Base-by-base conservation (phyloP, 2,329 filamentous ascomycete genomes). In the Paecilomyces sp. region DNA sequence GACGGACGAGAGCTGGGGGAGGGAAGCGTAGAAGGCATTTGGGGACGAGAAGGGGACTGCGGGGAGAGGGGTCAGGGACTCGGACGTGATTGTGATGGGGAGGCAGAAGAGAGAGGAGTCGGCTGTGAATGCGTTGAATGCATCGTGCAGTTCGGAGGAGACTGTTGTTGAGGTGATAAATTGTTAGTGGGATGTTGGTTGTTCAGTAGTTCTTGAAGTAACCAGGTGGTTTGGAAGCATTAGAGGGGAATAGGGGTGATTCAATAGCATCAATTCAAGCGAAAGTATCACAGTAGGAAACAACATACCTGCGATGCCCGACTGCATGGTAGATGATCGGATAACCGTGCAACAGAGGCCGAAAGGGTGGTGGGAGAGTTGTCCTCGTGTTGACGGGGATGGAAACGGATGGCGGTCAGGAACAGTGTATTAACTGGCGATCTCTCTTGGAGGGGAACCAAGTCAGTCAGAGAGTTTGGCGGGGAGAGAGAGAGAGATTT, bases 21-120 rank as follows among this genome's bases (percentile, higher is more conserved):
- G 77, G 11, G 81, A 81, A 24, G 78, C 71, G 69, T 79, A 80
- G 71, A 85, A 84, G 15, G 78, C 74, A 34, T 79, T 67, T 55
- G 58, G 61, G 47, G 71, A 66, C n/a, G 74, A 65, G 66, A 79
- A 79, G 24, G 71, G 62, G 36, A 80, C 71, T 15, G 75, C 61
- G 7, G 67, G 54, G 8, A 76, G 69, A 2, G 79, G 77, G 15
- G 71, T 73, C 22, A 81, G 74, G 55, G 71, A 70, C 62, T 81
- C 79, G 31, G 68, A 69, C 24, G 72, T 70, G 61, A 81, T 81
- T 53, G 74, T 80, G 30, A 79, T 73, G 11, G 79, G 77, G 36
- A 81, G 72, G 52, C 75, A 78, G 68, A 80, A 79, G 62, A 72
- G 68, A 51, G 74, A 70, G 58, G 69, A 52, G 62, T 76, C 72